These are phyloP conservation scores for Colletotrichum cereale DNA, from an alignment of 2,329 filamentous ascomycete genomes.

Conservation along the genomic window DNA sequence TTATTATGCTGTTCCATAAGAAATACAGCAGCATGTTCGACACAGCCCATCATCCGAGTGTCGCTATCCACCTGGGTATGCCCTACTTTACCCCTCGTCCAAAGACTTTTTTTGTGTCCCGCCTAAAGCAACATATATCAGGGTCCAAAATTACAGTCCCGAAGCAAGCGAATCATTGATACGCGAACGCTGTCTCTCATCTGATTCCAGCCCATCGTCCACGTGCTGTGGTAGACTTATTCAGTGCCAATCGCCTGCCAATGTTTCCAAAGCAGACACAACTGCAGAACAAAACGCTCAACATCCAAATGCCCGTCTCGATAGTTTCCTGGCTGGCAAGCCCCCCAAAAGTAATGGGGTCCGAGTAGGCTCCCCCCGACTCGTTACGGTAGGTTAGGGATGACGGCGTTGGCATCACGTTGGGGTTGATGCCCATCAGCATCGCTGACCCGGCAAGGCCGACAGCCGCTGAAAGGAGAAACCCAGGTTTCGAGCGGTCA, in stretches of 20 bases:
- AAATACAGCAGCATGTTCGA: neutral
- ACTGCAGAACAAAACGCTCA: conserved; percentile 94
- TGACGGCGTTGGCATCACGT: conserved; percentile 79
- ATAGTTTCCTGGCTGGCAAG: conserved; percentile 73
- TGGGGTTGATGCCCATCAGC: conserved; percentile 80
- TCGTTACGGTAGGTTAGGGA: conserved; percentile 50
- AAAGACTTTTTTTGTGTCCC: neutral
- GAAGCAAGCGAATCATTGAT: neutral
- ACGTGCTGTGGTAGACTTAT: conserved; percentile 54
- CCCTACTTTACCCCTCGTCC: neutral
- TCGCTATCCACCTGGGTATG: conserved; percentile 1
- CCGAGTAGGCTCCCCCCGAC: conserved; percentile 39
- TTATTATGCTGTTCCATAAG: conserved; percentile 6
- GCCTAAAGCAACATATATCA: neutral
- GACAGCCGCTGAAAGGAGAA: conserved; percentile 81
- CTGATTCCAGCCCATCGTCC: conserved; percentile 54
- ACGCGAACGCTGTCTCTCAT: conserved; percentile 11
- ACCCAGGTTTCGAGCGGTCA: conserved; percentile 87
- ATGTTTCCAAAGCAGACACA: conserved; percentile 97
- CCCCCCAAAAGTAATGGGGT: conserved; percentile 60
- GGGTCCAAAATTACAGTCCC: conserved; percentile 1
- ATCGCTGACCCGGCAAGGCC: conserved; percentile 80
- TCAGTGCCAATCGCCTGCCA: conserved; percentile 80
- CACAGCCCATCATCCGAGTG: neutral
- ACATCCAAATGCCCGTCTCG: conserved; percentile 86